phyloP scores from a whole-genome alignment of 495 filamentous ascomycete genomes.

The Talaromyces ruber region DNA sequence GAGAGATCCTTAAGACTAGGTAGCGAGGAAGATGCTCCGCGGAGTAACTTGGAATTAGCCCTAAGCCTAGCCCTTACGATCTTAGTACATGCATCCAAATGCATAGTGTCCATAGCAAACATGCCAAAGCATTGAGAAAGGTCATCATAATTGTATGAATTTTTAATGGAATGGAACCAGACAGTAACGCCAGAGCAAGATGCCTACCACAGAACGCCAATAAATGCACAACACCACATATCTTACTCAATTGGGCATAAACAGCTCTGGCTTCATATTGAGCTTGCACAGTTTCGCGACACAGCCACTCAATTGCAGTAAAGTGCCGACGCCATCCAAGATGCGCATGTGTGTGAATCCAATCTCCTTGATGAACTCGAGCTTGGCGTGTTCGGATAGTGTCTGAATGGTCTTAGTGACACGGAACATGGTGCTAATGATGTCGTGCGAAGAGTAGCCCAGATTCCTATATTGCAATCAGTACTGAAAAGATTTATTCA shows the following conservation, averaged over 20 bases:
- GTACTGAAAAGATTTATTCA: background rate
- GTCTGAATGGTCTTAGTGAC: conserved; percentile 91
- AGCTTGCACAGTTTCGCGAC: conserved; percentile 82
- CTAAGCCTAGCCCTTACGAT: too few species aligned
- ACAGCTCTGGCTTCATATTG: conserved; percentile 91
- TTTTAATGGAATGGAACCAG: background rate
- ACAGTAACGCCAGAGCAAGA: background rate
- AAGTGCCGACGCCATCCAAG: conserved; percentile 88
- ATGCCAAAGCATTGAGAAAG: background rate
- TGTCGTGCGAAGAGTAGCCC: conserved; percentile 93
- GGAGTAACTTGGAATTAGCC: too few species aligned
- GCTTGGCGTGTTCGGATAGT: conserved; percentile 83
- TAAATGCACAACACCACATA: conserved; percentile 1
- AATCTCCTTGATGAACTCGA: conserved; percentile 97
- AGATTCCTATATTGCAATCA: conserved; percentile 43
- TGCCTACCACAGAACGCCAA: conserved; percentile 1
- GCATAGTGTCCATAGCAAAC: too few species aligned
- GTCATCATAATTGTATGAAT: background rate
- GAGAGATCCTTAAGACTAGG: too few species aligned
- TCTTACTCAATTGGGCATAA: conserved; percentile 37
- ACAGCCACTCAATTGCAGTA: conserved; percentile 88
- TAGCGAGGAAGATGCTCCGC: too few species aligned
- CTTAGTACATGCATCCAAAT: too few species aligned
- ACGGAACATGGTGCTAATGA: conserved; percentile 97
- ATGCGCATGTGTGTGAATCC: conserved; percentile 99